A percentile compares a stretch with the other conserved stretches of the same genome.
Conservation (phyloP, 805 yeast species). For the Cyberlindnera lachancei region DNA sequence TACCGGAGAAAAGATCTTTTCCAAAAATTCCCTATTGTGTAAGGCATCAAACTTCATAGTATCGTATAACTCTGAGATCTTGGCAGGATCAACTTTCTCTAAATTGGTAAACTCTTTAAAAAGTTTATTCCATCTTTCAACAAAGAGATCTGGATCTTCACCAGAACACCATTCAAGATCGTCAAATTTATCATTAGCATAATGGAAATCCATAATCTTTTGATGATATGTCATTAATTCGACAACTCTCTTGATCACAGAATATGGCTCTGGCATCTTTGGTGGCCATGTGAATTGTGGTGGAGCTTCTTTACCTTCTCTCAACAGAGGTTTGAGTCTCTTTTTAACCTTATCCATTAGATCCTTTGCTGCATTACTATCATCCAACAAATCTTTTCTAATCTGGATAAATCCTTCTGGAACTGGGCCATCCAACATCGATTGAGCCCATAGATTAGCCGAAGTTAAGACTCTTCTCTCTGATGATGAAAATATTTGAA, state of each 20-base stretch:
- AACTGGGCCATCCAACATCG: constrained; percentile 53
- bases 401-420: constrained; percentile 76
- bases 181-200: constrained; percentile 41
- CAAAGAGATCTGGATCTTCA: constrained; percentile 84
- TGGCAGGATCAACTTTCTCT: constrained; percentile 96
- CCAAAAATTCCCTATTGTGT: constrained; percentile 86
- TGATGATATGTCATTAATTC: constrained; percentile 92
- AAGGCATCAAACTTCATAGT: constrained; percentile 98
- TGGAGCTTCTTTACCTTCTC: constrained; percentile 96
- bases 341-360: constrained; percentile 96
- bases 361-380: constrained; percentile 96
- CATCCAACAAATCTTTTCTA: constrained; percentile 87
- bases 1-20: constrained; percentile 68
- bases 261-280: constrained; percentile 94
- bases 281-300: constrained; percentile 99
- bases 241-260: constrained; percentile 88
- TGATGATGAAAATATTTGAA: constrained; percentile 81
- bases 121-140: constrained; percentile 95
- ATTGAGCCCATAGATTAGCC: constrained; percentile 79
- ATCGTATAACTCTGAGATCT: constrained; percentile 92
- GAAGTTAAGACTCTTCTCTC: constrained; percentile 93
- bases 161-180: constrained; percentile 86
- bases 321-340: constrained; percentile 84
- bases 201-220: constrained; percentile 75
- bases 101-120: constrained; percentile 87